These are phyloP conservation scores for Podosphaera aphanis DNA, from an alignment of 2,329 filamentous ascomycete species.

Conservation along the genomic window DNA sequence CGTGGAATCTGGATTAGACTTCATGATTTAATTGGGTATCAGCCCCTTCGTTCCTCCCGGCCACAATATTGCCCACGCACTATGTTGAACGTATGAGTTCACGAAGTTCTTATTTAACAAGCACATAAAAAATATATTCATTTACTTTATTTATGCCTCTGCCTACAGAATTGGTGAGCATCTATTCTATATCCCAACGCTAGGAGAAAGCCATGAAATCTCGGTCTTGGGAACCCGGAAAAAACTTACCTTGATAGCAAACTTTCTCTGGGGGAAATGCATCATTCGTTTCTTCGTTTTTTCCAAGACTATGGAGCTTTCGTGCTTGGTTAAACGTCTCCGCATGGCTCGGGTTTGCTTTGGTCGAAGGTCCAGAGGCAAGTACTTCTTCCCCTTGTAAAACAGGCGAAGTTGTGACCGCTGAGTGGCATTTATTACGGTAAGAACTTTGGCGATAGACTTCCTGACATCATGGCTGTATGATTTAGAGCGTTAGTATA, in stretches of 20 bases:
- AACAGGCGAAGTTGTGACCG: slow-evolving; percentile 91
- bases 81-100: no score
- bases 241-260: slow-evolving; percentile 62
- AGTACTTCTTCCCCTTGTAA: slow-evolving; percentile 99
- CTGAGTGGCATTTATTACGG: slow-evolving; percentile 99
- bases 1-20: no score
- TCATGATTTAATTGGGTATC: no score
- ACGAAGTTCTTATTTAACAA: not conserved
- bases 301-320: slow-evolving; percentile 62
- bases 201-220: not conserved
- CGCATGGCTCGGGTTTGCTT: slow-evolving; percentile 98
- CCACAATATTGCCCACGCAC: no score
- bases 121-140: not conserved
- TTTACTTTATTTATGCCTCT: slow-evolving; percentile 11
- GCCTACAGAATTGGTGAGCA: slow-evolving; percentile 10
- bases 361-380: slow-evolving; percentile 89
- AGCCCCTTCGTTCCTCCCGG: no score
- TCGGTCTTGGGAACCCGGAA: no score
- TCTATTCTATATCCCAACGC: not conserved
- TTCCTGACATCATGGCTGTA: slow-evolving; percentile 93
- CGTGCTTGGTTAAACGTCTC: slow-evolving; percentile 78
- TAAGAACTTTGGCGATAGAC: slow-evolving; percentile 95
- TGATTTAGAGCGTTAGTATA: slow-evolving; percentile 7
- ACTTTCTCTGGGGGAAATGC: slow-evolving; percentile 98
- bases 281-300: slow-evolving; percentile 90